Evolutionary conservation across 148 eudicot genomes (phyloP), one percentile per base, ranked within the genome.

Genomic region (Salicornia ramosissima): DNA sequence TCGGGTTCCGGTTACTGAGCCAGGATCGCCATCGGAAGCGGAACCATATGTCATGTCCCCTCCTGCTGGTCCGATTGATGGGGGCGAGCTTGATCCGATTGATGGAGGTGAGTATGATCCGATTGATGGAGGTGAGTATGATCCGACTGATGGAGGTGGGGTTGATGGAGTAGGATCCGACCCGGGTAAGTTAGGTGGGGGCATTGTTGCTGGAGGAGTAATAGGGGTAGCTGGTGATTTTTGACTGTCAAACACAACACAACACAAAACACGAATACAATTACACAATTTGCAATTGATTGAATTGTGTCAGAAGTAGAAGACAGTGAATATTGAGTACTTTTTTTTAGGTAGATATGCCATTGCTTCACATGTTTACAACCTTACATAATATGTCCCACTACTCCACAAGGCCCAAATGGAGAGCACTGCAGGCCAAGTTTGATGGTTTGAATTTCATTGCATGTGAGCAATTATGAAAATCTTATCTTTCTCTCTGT

Each of bases 171-270:
- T 47, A 22, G 73, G 53, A 14, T 76, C 29, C 14, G 74, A 25
- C 51, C 76, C 76, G 54, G 42, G 10, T 47, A 65, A 42, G 12
- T 28, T 65, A 19, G 72, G 73, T 13, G 64, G 40, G 51, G 1
- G 78, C 40, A 36, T 42, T 0, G 68, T 65, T 1, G 47, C 53
- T 13, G 79, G 70, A 11, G 49, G 34, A 29, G 72, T 60, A 34
- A 67, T 69, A 22, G 82, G 79, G 64, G 74, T 52, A 53, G 86
- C 81, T 28, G 97, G 53, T 34, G 96, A 88, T 84, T 93, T 93
- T 40, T 88, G 90, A 78, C 98, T 93, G 95, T 78, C 65, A 63
- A 66, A 43, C 64, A 60, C 68, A 61, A 64, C 55, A 76, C 67
- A 66, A 43, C 64, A 60, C 68, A 61, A 64, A 47, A 76, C 67